Percentiles rank a stretch among this genome's conserved stretches.
These are phyloP conservation scores for Clitopilus passeckerianus DNA, from an alignment of 768 basidiomycete genomes.

Conservation along the genomic window DNA sequence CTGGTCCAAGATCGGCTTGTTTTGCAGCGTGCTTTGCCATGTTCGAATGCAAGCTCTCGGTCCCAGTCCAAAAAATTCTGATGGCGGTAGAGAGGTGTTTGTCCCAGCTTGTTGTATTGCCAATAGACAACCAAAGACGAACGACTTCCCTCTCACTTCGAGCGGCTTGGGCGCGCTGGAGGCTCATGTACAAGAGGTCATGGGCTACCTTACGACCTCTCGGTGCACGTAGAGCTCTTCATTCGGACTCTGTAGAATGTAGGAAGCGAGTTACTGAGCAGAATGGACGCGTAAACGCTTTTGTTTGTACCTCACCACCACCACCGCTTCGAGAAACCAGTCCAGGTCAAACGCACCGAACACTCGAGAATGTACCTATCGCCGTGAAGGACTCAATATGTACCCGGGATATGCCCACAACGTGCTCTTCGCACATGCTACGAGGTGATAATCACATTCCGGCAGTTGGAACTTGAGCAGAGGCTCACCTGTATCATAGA, in stretches of 20 bases:
- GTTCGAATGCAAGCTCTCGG: background rate
- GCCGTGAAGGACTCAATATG: constrained; percentile 90
- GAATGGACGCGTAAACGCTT: constrained; percentile 50
- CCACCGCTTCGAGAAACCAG: background rate
- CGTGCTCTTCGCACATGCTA: constrained; percentile 78
- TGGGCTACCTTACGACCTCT: background rate
- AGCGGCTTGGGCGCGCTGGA: background rate
- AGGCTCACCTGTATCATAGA: constrained; percentile 30
- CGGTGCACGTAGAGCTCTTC: background rate
- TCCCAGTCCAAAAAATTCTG: background rate
- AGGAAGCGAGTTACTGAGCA: constrained; percentile 25
- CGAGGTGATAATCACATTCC: constrained; percentile 31
- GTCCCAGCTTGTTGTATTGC: background rate
- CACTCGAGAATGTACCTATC: constrained; percentile 42
- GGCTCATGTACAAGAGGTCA: background rate
- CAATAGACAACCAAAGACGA: background rate
- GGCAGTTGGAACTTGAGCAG: background rate
- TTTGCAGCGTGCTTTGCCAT: constrained; percentile 7
- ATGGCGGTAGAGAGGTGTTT: background rate
- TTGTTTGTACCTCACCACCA: constrained; percentile 32
- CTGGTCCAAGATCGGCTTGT: constrained; percentile 13
- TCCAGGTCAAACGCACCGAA: constrained; percentile 7
- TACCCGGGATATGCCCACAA: constrained; percentile 54
- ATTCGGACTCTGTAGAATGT: constrained; percentile 15
- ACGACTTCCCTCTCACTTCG: background rate